Conservation (phyloP, 768 basidiomycete species). For the Amanita phalloides region DNA sequence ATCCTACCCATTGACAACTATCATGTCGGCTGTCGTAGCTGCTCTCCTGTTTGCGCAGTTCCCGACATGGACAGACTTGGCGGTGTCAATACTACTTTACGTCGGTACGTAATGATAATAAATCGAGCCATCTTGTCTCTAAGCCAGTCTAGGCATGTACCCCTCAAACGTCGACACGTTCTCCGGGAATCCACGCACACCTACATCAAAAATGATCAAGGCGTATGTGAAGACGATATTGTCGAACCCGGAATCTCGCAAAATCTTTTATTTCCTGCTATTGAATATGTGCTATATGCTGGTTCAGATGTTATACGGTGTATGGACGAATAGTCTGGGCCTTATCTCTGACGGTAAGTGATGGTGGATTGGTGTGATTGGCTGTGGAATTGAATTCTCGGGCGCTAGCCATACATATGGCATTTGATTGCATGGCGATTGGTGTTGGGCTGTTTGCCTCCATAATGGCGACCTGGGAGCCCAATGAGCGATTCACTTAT, state of each 20-base stretch:
- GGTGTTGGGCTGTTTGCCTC: slow-evolving; percentile 92
- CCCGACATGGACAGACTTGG: slow-evolving; percentile 47
- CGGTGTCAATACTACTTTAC: slow-evolving; percentile 48
- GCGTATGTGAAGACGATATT: slow-evolving; percentile 86
- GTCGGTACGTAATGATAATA: slow-evolving; percentile 33
- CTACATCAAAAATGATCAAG: slow-evolving; percentile 42
- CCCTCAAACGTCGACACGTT: slow-evolving; percentile 34
- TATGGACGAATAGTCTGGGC: slow-evolving; percentile 96
- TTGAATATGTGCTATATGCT: slow-evolving; percentile 95
- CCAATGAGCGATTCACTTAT: slow-evolving; percentile 91
- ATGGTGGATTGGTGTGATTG: background rate
- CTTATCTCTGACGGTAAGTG: slow-evolving; percentile 86
- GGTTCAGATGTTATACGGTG: slow-evolving; percentile 93
- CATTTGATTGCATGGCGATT: slow-evolving; percentile 97
- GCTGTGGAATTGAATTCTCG: slow-evolving; percentile 4
- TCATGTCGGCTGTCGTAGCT: slow-evolving; percentile 44
- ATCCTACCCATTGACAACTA: slow-evolving; percentile 43
- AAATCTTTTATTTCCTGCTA: slow-evolving; percentile 94
- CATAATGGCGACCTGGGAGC: slow-evolving; percentile 97
- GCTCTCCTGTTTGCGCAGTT: slow-evolving; percentile 52
- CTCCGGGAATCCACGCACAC: slow-evolving; percentile 34
- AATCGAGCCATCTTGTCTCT: background rate
- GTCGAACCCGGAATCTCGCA: slow-evolving; percentile 83
- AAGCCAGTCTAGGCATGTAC: slow-evolving; percentile 34
- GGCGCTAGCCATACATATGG: slow-evolving; percentile 90